These are phyloP conservation scores for Trypanosoma conorhini DNA, from an alignment of 208 protist genomes.

Conservation along the genomic window DNA sequence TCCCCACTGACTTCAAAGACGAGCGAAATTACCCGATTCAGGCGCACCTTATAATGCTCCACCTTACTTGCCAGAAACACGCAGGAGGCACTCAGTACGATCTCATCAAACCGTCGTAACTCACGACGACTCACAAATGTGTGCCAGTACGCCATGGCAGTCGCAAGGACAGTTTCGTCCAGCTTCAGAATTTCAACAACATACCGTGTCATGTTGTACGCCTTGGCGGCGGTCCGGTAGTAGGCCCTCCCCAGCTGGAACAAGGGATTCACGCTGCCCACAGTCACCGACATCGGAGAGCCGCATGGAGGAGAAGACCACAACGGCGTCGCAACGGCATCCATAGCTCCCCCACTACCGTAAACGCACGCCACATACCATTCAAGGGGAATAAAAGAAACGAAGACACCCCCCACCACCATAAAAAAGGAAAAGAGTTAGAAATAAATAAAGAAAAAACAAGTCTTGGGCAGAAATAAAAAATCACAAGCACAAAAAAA, in stretches of 20 bases:
- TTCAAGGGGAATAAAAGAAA: slow-evolving; percentile 13
- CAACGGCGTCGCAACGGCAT: background rate
- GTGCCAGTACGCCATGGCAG: slow-evolving; percentile 86
- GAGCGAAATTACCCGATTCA: slow-evolving; percentile 51
- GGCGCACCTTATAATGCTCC: slow-evolving; percentile 78
- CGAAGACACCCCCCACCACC: background rate
- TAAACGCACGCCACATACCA: slow-evolving; percentile 17
- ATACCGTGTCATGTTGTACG: slow-evolving; percentile 74
- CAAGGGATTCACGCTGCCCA: slow-evolving; percentile 2
- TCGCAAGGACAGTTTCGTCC: slow-evolving; percentile 57
- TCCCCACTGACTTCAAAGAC: slow-evolving; percentile 62
- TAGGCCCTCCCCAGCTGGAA: slow-evolving; percentile 39
- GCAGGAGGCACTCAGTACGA: slow-evolving; percentile 73
- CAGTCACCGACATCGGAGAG: slow-evolving; percentile 1
- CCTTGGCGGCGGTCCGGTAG: slow-evolving; percentile 46
- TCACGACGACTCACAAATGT: slow-evolving; percentile 72
- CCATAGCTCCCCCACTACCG: background rate
- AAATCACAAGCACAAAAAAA: background rate
- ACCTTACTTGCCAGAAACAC: slow-evolving; percentile 87
- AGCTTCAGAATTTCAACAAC: slow-evolving; percentile 59
- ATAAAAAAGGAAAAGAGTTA: slow-evolving; percentile 27
- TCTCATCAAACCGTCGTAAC: slow-evolving; percentile 52
- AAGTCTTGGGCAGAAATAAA: background rate
- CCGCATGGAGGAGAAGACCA: slow-evolving; percentile 17
- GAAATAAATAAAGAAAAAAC: slow-evolving; percentile 11